A percentile compares a stretch with the other conserved stretches of the same genome.
Evolutionary conservation across 2,329 filamentous ascomycete genomes (phyloP).

Genomic region (Beauveria sp.): DNA sequence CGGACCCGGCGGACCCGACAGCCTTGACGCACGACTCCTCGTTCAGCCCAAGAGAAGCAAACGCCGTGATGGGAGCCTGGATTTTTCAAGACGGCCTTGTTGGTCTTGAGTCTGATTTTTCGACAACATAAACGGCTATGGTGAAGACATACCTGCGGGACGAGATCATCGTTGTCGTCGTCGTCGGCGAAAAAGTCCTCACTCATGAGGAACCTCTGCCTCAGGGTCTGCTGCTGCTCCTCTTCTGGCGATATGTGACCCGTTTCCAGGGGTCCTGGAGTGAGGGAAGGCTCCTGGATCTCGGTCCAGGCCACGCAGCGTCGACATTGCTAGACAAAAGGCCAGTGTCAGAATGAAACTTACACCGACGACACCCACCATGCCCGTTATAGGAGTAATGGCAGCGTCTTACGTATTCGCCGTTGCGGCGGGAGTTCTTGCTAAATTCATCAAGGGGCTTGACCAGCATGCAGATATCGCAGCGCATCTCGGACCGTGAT

Average conservation of each 20-base stretch:
- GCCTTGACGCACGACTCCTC: not conserved
- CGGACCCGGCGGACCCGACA: not conserved
- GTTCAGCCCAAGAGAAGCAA: constrained; percentile 18
- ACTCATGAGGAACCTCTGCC: not conserved
- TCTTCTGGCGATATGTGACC: constrained; percentile 28
- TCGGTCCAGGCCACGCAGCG: constrained; percentile 29
- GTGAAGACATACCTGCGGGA: not conserved
- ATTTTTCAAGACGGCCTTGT: too few species aligned
- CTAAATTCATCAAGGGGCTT: constrained; percentile 24
- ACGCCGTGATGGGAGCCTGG: constrained; percentile 22
- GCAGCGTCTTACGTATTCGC: constrained; percentile 22
- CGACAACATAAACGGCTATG: not conserved
- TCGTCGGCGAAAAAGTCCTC: not conserved
- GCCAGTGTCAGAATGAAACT: not conserved
- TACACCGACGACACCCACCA: not conserved
- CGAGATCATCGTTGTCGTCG: not conserved
- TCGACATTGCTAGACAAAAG: constrained; percentile 24
- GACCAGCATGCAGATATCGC: constrained; percentile 23
- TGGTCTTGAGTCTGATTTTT: not conserved
- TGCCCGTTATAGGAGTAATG: not conserved
- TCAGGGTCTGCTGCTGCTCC: not conserved
- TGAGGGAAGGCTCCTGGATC: constrained; percentile 27
- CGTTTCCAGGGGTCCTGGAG: constrained; percentile 23
- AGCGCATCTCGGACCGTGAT: constrained; percentile 20
- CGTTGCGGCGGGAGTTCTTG: constrained; percentile 21